Conservation (phyloP, 2,329 filamentous ascomycete species). For the Rhynchosporium secalis region DNA sequence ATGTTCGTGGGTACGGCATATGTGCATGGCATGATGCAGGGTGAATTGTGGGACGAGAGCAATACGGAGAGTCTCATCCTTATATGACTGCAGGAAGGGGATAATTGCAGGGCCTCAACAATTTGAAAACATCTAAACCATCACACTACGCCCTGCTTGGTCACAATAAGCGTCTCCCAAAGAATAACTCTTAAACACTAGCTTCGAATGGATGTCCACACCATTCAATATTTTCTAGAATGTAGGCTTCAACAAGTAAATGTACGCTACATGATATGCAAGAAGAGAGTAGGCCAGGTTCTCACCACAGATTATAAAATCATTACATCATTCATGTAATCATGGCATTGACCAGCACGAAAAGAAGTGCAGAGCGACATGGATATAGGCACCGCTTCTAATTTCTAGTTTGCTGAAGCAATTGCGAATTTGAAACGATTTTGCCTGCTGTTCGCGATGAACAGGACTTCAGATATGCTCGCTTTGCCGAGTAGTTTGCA, state of each 20-base stretch:
- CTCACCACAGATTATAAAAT: too few species aligned
- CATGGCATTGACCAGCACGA: not conserved
- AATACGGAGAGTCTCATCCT: not conserved
- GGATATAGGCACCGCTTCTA: not conserved
- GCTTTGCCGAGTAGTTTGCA: not conserved
- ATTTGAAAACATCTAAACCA: too few species aligned
- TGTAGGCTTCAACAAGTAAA: not conserved
- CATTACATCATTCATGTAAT: too few species aligned
- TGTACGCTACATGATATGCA: not conserved
- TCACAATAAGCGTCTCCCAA: too few species aligned
- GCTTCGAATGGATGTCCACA: too few species aligned
- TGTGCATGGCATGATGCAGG: slow-evolving; percentile 19
- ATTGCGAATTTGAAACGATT: too few species aligned
- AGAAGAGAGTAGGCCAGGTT: not conserved
- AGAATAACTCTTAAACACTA: too few species aligned
- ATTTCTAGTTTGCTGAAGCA: not conserved
- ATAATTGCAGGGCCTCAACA: too few species aligned
- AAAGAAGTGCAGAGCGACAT: not conserved
- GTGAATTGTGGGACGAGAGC: slow-evolving; percentile 11
- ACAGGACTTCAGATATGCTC: not conserved
- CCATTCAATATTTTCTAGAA: too few species aligned
- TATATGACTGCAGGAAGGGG: too few species aligned
- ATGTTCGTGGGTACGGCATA: slow-evolving; percentile 18
- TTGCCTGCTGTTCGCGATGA: too few species aligned
- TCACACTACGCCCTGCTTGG: too few species aligned